These are phyloP conservation scores for Nannochloris sp. DNA, from an alignment of 139 green algal genomes.

Conservation along the genomic window DNA sequence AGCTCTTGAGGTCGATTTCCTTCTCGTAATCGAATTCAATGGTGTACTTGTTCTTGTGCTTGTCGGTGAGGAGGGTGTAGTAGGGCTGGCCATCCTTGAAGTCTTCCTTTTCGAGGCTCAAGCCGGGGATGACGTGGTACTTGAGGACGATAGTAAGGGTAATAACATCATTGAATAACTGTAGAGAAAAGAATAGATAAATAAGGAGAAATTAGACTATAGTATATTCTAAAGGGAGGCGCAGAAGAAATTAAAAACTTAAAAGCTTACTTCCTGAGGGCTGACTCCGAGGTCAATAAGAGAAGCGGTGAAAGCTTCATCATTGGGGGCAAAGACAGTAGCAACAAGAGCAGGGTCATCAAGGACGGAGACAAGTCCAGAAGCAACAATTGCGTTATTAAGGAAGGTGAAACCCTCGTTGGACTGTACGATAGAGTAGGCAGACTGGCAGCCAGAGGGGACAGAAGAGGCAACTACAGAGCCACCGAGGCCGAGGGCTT, in stretches of 20 bases:
- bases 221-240: neutral
- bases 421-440: neutral
- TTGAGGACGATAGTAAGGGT: conserved; percentile 3
- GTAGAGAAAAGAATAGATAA: neutral
- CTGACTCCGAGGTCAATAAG: conserved; percentile 1
- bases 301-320: conserved; percentile 7
- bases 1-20: neutral
- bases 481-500: neutral
- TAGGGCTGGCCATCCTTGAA: neutral
- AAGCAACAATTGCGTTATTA: neutral
- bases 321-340: conserved; percentile 23
- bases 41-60: neutral
- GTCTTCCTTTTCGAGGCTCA: neutral
- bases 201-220: neutral
- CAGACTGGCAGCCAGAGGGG: conserved; percentile 4
- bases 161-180: neutral
- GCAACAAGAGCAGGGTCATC: conserved; percentile 2
- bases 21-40: conserved; percentile 1
- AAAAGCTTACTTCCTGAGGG: neutral
- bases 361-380: conserved; percentile 13
- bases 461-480: neutral
- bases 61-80: conserved; percentile 1
- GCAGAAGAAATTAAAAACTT: neutral
- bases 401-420: neutral
- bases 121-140: conserved; percentile 23